Conservation (phyloP, 768 basidiomycete genomes). For the Suillus subaureus region DNA sequence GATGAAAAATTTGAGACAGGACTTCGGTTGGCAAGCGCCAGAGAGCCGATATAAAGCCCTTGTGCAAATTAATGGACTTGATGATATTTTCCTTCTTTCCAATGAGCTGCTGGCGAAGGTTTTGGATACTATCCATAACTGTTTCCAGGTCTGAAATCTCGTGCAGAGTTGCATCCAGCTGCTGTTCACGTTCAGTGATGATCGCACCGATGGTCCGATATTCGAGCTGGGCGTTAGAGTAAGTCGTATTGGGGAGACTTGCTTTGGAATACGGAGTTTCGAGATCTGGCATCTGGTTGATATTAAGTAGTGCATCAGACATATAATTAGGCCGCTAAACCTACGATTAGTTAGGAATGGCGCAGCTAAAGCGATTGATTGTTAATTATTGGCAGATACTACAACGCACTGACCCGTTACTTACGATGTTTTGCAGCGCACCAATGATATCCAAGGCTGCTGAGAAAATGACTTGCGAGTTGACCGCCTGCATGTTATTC, state of each 20-base stretch:
- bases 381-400: too few relatives aligned
- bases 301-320: too few relatives aligned
- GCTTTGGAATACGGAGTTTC: constrained; percentile 20
- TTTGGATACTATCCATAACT: constrained; percentile 17
- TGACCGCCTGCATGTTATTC: too few relatives aligned
- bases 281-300: constrained; percentile 15
- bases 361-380: too few relatives aligned
- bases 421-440: background rate
- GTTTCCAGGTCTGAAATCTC: constrained; percentile 17
- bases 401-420: too few relatives aligned
- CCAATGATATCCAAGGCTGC: background rate
- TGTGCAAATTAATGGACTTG: constrained; percentile 23
- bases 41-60: constrained; percentile 32
- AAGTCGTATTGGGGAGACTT: constrained; percentile 12
- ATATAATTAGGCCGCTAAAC: too few relatives aligned
- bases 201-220: constrained; percentile 19
- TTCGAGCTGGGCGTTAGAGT: constrained; percentile 14
- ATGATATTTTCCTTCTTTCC: constrained; percentile 16
- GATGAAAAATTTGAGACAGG: constrained; percentile 47
- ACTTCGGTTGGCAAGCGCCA: constrained; percentile 47
- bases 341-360: too few relatives aligned
- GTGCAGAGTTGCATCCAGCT: constrained; percentile 14
- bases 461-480: too few relatives aligned
- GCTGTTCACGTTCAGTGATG: constrained; percentile 17
- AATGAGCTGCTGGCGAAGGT: constrained; percentile 15